Evolutionary conservation across 2,329 filamentous ascomycete genomes (phyloP).

Genomic region (Trichoderma pleuroti): DNA sequence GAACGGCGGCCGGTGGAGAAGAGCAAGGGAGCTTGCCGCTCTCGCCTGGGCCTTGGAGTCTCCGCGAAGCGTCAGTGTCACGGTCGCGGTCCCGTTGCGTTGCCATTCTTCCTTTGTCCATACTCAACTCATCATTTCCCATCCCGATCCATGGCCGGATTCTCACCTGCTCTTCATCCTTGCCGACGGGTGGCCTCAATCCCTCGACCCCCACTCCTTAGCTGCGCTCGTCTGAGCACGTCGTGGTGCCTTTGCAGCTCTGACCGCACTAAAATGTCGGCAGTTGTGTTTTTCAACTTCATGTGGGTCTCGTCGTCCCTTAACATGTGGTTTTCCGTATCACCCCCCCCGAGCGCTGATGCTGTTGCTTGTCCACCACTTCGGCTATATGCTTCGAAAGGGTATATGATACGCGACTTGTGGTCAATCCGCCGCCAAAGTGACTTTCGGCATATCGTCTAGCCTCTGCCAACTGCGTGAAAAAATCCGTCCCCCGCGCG

Average conservation of each 20-base stretch:
- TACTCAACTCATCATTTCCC: background rate
- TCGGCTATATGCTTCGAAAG: constrained; percentile 16
- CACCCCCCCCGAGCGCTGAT: background rate
- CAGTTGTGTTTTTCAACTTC: constrained; percentile 16
- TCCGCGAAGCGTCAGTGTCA: constrained; percentile 1
- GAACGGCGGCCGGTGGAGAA: constrained; percentile 6
- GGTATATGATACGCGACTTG: background rate
- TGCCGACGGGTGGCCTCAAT: background rate
- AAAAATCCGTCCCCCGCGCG: background rate
- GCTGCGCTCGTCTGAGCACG: background rate
- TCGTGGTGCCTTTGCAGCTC: constrained; percentile 9
- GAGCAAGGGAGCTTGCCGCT: background rate
- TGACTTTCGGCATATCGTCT: background rate
- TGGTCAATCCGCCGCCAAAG: background rate
- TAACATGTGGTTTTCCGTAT: background rate
- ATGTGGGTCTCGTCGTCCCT: background rate
- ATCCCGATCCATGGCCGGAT: background rate
- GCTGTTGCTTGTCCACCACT: background rate
- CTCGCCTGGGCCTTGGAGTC: background rate
- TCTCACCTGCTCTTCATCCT: background rate
- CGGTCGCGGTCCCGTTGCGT: background rate
- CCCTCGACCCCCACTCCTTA: constrained; percentile 4
- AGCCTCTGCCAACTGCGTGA: background rate
- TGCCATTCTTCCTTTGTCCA: background rate
- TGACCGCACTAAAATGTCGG: constrained; percentile 15